Evolutionary conservation across 495 filamentous ascomycete genomes (phyloP), one percentile per base, ranked within the genome.

Genomic region (Trichoderma gamsii): DNA sequence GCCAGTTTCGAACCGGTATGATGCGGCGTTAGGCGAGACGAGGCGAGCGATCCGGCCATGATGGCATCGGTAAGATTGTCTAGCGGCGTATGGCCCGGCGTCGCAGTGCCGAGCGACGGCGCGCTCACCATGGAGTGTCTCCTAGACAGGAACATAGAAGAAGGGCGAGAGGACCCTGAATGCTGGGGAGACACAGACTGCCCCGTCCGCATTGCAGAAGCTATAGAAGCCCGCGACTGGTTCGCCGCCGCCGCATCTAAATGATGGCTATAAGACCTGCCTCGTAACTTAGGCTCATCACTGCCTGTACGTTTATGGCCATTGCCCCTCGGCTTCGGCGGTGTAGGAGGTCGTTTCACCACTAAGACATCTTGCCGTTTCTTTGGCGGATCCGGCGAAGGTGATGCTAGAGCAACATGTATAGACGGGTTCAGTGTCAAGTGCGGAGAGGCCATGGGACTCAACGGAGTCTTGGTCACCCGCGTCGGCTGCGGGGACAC

Each of bases 11-110:
- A 3, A 78, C 64, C 16, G 66, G 43, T 29, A 71, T 71, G 23
- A 65, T 41, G 15, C 64, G 72, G 64, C 67, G 71, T 70, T 63
- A 78, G 66, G 67, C 81, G 80, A 3, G 90, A 85, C 7, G 92
- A 89, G 51, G 92, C 94, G 5, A 95, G 80, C 67, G 89, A 91
- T 64, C 92, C 91, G 27, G 92, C 95, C 51, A 95, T 84, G 70
- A 97, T 93, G 65, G 95, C 92, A 77, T 93, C 88, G 25, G 82
- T 81, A 23, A 86, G 78, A 0, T 80, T 82, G 21, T 77, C 72
- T 18, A 83, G 25, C 25, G 35, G 56, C 25, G 56, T 32, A 3
- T 25, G 56, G n/a, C 25, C 16, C 16, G 56, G 56, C 25, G 56
- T 35, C 4, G 11, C 27, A 16, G 2, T 32, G 23, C 23, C 27